These are phyloP conservation scores for Mortierella antarctica DNA, from an alignment of 192 early-diverging fungal species.

Conservation along the genomic window DNA sequence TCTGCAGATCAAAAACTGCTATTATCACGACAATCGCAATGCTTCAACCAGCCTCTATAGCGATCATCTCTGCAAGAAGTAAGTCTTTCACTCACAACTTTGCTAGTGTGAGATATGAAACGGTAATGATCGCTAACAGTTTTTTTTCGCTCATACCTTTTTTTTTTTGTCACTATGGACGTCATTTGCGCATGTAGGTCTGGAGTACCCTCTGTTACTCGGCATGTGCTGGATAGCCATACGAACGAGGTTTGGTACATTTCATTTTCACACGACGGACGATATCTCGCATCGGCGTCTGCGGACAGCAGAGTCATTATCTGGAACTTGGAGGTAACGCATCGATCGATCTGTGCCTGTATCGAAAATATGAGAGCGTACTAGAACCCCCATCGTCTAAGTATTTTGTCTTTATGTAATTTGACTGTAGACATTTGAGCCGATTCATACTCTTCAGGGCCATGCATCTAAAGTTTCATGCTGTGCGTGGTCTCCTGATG, in stretches of 20 bases:
- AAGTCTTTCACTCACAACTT: constrained; percentile 1
- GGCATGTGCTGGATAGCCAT: constrained; percentile 75
- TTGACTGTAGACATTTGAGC: constrained; percentile 64
- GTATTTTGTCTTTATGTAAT: constrained; percentile 2
- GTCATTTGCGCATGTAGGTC: constrained; percentile 19
- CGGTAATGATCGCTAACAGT: neutral
- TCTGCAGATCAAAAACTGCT: constrained; percentile 79
- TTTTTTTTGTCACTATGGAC: neutral
- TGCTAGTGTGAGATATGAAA: neutral
- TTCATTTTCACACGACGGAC: constrained; percentile 90
- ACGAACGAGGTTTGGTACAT: constrained; percentile 97
- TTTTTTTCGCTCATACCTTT: neutral
- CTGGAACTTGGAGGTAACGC: constrained; percentile 80
- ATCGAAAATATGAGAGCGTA: neutral
- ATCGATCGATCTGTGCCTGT: neutral
- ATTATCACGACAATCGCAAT: constrained; percentile 83
- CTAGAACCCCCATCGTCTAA: neutral
- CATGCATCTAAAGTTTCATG: constrained; percentile 82
- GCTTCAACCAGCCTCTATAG: constrained; percentile 68
- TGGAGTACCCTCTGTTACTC: constrained; percentile 68
- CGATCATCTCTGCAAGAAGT: constrained; percentile 84
- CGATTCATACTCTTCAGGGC: constrained; percentile 64
- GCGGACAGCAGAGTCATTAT: constrained; percentile 89
- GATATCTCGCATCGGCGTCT: constrained; percentile 91
- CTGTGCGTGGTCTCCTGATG: constrained; percentile 93